Base-by-base conservation (phyloP, 345 rosid species). In the Eucalyptus albens region DNA sequence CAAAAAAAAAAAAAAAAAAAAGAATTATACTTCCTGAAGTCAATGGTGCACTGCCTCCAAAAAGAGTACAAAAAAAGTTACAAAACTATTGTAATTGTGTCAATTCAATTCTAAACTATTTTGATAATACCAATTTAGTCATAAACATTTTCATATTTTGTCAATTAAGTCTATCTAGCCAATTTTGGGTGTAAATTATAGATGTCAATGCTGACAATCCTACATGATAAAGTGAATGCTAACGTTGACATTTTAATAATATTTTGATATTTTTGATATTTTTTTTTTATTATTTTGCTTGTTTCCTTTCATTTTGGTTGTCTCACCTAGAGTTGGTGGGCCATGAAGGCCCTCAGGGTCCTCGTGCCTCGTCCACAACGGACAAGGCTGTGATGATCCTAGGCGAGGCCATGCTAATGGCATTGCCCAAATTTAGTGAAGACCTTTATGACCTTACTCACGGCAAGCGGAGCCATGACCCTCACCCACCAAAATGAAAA, bases 331-430 rank as follows among this genome's bases (percentile, higher is more conserved):
- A 53, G 59, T 53, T 53, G 26, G 4, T 53, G 5, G 11, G 26
- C 4, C 59, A 2, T 4, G 59, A 53, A 53, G 59, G 59, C 59
- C 59, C 59, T 53, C 0, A 10, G 2, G 29, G 29, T 3, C 62
- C 6, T 24, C 2, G 1, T 0, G 3, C 13, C 29, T 56, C 29
- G 1, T 6, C 29, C 6, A 24, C 29, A 5, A 56, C 13, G 1
- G 2, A 10, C 3, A 0, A 56, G 13, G 62, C 3, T 10, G 1
- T 56, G 29, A 56, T 56, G 29, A 56, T 56, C 29, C 62, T 56
- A 9, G 62, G 62, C 2, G 0, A 56, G 62, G 13, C 29, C 62
- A 10, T 56, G 29, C 3, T 10, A 2, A 56, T 22, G 62, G 62
- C 13, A 11, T 56, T 56, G 62, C 13, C 62, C 62, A 56, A 1